These are phyloP conservation scores for Viola pubescens DNA, from an alignment of 441 rosid genomes.

Conservation along the genomic window DNA sequence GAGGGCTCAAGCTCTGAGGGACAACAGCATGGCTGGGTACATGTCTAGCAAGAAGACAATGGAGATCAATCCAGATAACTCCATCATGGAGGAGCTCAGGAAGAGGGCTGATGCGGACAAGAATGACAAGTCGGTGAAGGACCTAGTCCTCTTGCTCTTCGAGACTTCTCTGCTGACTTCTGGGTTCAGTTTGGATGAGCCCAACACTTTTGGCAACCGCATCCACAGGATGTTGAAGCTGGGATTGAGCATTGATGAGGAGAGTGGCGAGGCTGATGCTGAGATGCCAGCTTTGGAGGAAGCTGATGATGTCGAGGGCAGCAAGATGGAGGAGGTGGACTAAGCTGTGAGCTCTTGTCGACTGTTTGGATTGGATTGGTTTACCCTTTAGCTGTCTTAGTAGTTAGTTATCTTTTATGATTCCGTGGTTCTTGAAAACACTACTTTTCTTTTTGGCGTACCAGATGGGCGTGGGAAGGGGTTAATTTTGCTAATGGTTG, in stretches of 20 bases:
- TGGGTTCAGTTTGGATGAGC: slow-evolving; percentile 72
- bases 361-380: too few relatives aligned
- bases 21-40: slow-evolving; percentile 66
- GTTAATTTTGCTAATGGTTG: too few relatives aligned
- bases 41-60: slow-evolving; percentile 82
- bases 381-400: too few relatives aligned
- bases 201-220: slow-evolving; percentile 59
- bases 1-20: slow-evolving; percentile 78
- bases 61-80: slow-evolving; percentile 75
- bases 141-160: slow-evolving; percentile 50
- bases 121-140: slow-evolving; percentile 61
- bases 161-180: slow-evolving; percentile 61
- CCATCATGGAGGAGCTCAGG: slow-evolving; percentile 75
- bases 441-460: too few relatives aligned
- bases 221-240: slow-evolving; percentile 70
- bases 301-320: slow-evolving; percentile 42
- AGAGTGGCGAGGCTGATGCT: slow-evolving; percentile 36
- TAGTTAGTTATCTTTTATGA: too few relatives aligned
- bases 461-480: too few relatives aligned
- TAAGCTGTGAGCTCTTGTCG: slow-evolving; percentile 10
- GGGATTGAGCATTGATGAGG: slow-evolving; percentile 60
- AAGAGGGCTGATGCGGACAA: slow-evolving; percentile 69
- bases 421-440: too few relatives aligned
- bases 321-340: slow-evolving; percentile 86
- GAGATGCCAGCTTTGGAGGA: slow-evolving; percentile 70